Evolutionary conservation across 192 early-diverging fungal species (phyloP), one percentile per base, ranked within the genome.

Genomic region (Rhizophagus sp.): DNA sequence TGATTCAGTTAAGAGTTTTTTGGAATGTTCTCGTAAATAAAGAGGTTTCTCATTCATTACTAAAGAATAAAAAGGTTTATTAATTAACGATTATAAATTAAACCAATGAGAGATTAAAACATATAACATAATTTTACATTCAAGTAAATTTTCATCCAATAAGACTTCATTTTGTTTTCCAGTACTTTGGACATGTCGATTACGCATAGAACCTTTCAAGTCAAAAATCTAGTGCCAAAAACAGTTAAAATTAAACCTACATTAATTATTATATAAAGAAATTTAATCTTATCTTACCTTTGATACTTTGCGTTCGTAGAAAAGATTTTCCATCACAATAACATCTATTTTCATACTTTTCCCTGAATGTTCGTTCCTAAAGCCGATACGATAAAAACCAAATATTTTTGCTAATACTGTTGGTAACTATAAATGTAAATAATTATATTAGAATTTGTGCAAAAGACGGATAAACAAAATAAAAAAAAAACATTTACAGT

Each of bases 291-390:
- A 33, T 2, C 47, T 39, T 85, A 93, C 92, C 85, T 87, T 90
- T 39, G 85, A 88, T 68, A 95, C 88, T 64, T 89, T 91, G 49
- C 96, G 90, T 66, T 96, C 91, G 82, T 94, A 97, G 79, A 96
- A 98, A 49, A 98, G 82, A 74, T 98, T 98, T 82, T 98, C 97
- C 97, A 97, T 97, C 17, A 98, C 94, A 17, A 97, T 83, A 10
- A 97, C 90, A 83, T 96, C 95, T 91, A 98, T 93, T 67, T 95
- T 92, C 84, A 94, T 89, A 25, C 86, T 89, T 76, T 94, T 92
- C n/a, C 95, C 93, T 3, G 93, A 90, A 1, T 90, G 86, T n/a
- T 92, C 89, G 80, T 96, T 97, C 74, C 94, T 96, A 83, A 90
- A 96, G 1, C 94, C 93, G 6, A 98, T 93, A 33, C 94, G 91